A percentile compares a stretch with the other conserved stretches of the same genome.
Evolutionary conservation across 2,329 filamentous ascomycete genomes (phyloP).

Genomic region (Dothideomycetes sp.): DNA sequence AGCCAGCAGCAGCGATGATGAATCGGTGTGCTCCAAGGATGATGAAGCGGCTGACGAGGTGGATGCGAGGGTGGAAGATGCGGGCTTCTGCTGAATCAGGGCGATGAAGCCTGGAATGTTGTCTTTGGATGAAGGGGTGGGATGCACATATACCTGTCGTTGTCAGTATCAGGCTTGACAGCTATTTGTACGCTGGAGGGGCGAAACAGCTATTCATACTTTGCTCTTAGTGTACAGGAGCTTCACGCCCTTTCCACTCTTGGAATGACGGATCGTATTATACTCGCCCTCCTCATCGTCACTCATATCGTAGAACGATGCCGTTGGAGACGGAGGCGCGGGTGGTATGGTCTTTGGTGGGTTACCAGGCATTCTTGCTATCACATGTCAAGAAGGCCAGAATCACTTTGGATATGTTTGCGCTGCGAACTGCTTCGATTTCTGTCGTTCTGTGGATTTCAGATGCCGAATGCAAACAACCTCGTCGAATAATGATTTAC

Average conservation of each 20-base stretch:
- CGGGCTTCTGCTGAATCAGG: conserved; percentile 72
- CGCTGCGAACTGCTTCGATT: no score
- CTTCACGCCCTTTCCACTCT: conserved; percentile 75
- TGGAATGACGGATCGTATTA: conserved; percentile 77
- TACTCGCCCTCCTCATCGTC: conserved; percentile 95
- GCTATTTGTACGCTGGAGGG: no score
- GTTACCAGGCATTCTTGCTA: not conserved
- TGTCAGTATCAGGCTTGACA: conserved; percentile 15
- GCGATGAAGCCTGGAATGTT: conserved; percentile 93
- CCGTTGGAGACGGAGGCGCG: conserved; percentile 65
- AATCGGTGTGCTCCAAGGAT: conserved; percentile 33
- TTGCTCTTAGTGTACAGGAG: conserved; percentile 95
- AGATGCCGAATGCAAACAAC: no score
- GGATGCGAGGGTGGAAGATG: conserved; percentile 23
- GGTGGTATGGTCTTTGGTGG: conserved; percentile 8
- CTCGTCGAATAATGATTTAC: no score
- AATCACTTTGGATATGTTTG: not conserved
- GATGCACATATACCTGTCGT: conserved; percentile 81
- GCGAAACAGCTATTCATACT: no score
- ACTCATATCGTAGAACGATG: conserved; percentile 88
- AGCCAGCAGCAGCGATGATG: conserved; percentile 71
- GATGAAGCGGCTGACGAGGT: conserved; percentile 28
- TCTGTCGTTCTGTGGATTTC: no score
- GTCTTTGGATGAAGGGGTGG: conserved; percentile 83
- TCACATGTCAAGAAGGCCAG: not conserved